Evolutionary conservation across 805 yeast species (phyloP), one percentile per base, ranked within the genome.

Genomic region (Candida easanensis): DNA sequence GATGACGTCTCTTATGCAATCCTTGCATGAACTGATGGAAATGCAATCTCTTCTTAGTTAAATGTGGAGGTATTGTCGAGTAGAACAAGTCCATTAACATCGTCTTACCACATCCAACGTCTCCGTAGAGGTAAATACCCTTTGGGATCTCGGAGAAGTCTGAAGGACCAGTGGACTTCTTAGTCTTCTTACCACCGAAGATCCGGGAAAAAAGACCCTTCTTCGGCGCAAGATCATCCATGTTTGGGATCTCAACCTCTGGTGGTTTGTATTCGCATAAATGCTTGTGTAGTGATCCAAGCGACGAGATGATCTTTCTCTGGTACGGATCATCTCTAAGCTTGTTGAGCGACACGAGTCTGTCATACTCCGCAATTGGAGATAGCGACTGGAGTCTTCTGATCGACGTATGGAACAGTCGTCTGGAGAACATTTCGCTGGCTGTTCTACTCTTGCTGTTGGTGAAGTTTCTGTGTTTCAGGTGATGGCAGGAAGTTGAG

Each of bases 41-140:
- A 64, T 93, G 99, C 36, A 91, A 71, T 51, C 99, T 74, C 54
- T 72, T 76, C 57, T 89, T 88, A 11, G 91, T 76, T 45, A 93
- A 69, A 59, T 84, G 87, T 0, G 64, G 39, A 0, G 98, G 97
- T 15, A 91, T 76, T 0, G 96, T 88, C 17, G 78, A 70, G 65
- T 90, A 93, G 57, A 93, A 93, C 52, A 93, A 70, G 64, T 93
- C 98, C 98, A 93, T 91, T 47, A 93, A 70, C 97, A 93, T 91
- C 7, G 99, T 93, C 61, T 93, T 91, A 4, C 99, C 99, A 64
- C 98, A 90, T 2, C 99, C 99, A 33, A 93, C 99, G 63, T 93
- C 98, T 18, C 99, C 99, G 64, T 87, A 93, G 23, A 93, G 71
- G 58, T 93, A 93, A 7, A 93, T 84, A 4, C 99, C 99, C 51